Conservation (phyloP, 768 basidiomycete genomes). For the Termitomyces sp. region DNA sequence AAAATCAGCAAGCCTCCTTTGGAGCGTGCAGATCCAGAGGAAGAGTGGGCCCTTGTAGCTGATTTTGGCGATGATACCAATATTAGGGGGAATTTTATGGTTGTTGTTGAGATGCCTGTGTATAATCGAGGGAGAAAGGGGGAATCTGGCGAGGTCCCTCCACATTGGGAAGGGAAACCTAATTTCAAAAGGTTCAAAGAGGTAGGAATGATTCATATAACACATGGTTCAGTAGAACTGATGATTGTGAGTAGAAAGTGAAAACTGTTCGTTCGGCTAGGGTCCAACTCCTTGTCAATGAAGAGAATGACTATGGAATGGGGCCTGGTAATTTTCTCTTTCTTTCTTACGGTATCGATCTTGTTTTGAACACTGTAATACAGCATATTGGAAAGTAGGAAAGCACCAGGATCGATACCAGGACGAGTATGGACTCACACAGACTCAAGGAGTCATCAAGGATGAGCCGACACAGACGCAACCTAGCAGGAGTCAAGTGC, state of each 20-base stretch:
- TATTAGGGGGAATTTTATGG: slow-evolving; percentile 76
- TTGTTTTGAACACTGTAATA: slow-evolving; percentile 1
- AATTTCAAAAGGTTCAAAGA: slow-evolving; percentile 81
- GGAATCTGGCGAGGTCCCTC: slow-evolving; percentile 17
- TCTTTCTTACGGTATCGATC: slow-evolving; percentile 5
- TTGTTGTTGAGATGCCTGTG: slow-evolving; percentile 63
- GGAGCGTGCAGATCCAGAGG: slow-evolving; percentile 38
- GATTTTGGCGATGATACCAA: slow-evolving; percentile 61
- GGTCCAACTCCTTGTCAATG: slow-evolving; percentile 47
- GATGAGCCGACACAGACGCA: slow-evolving; percentile 15
- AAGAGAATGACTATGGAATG: slow-evolving; percentile 51
- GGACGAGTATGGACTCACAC: slow-evolving; percentile 16
- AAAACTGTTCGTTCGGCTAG: slow-evolving; percentile 22
- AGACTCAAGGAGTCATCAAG: slow-evolving; percentile 12
- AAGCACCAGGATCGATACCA: slow-evolving; percentile 16
- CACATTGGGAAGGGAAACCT: slow-evolving; percentile 44
- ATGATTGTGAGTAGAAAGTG: slow-evolving; percentile 20
- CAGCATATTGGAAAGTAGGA: slow-evolving; percentile 51
- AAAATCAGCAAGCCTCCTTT: slow-evolving; percentile 64
- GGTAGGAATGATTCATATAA: slow-evolving; percentile 24
- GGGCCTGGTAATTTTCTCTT: slow-evolving; percentile 37
- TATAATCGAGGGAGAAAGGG: slow-evolving; percentile 26
- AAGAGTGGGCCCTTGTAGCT: slow-evolving; percentile 56
- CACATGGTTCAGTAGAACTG: not conserved
- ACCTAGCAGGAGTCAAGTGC: slow-evolving; percentile 18